Evolutionary conservation across 169 alveolate genomes (phyloP), one percentile per base, ranked within the genome.

Genomic region (Hepatocystis sp.): DNA sequence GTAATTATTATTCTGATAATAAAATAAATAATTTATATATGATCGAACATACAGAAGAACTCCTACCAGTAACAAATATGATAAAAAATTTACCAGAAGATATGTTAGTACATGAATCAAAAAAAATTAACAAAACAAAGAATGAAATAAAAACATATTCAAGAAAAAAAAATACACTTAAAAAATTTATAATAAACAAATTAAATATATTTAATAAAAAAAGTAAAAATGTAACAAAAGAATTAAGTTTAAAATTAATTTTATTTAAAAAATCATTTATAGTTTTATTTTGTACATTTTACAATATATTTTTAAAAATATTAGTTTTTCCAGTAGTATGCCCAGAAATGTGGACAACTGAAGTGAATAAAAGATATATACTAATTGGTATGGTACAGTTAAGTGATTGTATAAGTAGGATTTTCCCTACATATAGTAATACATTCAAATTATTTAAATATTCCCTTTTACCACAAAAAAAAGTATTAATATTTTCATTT

Each of bases 341-440:
- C 30, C 86, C 86, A 34, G 86, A 71, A 56, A 56, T 71, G 76
- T 71, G 86, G 86, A 71, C 86, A 2, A 56, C 13, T n/a, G 42
- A 71, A 10, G 86, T 71, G 2, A 76, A 71, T 11, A 76, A 71
- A 49, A 28, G 86, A 40, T 71, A 71, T 30, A 71, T 71, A 42
- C 55, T 71, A 49, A 71, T 71, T 15, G 86, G 86, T 8, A 71
- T 71, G 61, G 86, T 71, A 1, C 86, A 71, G 47, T 7, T 71
- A 36, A 76, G 65, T 23, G 86, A 71, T 51, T 71, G 78, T 23
- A 25, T 71, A 34, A 71, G 86, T 56, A 56, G 86, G 25, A 56
- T 71, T 21, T 71, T 71, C 21, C 86, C 86, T 13, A 58, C 86
- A 28, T 42, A 28, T 56, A 64, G 78, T 1, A 34, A 46, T 25